These are phyloP conservation scores for Orbilia brochopaga DNA, from an alignment of 2,329 filamentous ascomycete species.

Conservation along the genomic window DNA sequence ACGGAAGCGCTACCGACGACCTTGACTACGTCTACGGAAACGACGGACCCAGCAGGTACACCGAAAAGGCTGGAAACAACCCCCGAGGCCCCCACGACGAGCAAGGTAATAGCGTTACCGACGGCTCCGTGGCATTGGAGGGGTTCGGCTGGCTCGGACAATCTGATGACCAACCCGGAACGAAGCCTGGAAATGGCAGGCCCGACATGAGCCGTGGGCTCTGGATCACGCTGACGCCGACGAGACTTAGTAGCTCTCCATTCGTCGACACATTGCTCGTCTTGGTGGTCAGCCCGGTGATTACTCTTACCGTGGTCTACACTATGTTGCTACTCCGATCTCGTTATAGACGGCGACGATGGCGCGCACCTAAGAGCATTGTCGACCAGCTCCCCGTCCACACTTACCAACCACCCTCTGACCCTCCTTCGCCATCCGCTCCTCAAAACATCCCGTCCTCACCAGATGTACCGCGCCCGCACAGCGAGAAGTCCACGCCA, in stretches of 20 bases:
- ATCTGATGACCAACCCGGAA: constrained; percentile 11
- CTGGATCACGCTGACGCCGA: constrained; percentile 95
- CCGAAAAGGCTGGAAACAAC: constrained; percentile 21
- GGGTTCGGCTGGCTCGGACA: constrained; percentile 48
- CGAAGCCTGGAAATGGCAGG: constrained; percentile 19
- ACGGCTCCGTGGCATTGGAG: constrained; percentile 43
- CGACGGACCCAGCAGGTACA: not conserved
- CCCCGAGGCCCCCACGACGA: constrained; percentile 43
- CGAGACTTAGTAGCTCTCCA: constrained; percentile 82
- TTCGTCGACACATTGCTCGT: constrained; percentile 98
- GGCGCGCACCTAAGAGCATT: constrained; percentile 96
- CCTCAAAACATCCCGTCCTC: constrained; percentile 67
- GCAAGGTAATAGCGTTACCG: constrained; percentile 48
- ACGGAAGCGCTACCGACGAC: constrained; percentile 12
- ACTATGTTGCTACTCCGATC: constrained; percentile 82
- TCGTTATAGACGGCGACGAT: constrained; percentile 83
- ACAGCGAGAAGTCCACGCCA: constrained; percentile 48
- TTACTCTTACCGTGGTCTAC: constrained; percentile 92
- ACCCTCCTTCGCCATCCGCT: constrained; percentile 68
- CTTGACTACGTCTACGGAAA: constrained; percentile 23
- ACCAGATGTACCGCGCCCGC: constrained; percentile 55
- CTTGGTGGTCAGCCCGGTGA: constrained; percentile 88
- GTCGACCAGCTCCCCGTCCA: constrained; percentile 93
- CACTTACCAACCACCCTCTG: constrained; percentile 80
- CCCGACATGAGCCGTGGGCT: constrained; percentile 70